Evolutionary conservation across 2,329 filamentous ascomycete genomes (phyloP).

Genomic region (Neopestalotiopsis sp.): DNA sequence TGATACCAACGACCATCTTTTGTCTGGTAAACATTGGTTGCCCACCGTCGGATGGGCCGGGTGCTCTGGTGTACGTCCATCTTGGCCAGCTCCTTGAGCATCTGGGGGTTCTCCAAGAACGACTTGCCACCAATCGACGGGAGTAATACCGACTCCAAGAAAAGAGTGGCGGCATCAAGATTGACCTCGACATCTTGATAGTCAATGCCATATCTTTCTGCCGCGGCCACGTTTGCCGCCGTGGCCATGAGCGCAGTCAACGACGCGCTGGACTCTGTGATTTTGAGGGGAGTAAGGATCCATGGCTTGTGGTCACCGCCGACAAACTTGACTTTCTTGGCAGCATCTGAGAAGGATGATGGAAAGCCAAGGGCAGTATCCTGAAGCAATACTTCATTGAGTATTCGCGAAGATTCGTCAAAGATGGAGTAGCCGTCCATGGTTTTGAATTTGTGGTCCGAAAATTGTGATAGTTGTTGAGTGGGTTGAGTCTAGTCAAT

Average conservation of each 20-base stretch:
- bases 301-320: conserved; percentile 28
- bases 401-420: not conserved
- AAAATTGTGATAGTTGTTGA: not conserved
- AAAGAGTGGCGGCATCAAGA: conserved; percentile 29
- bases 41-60: conserved; percentile 34
- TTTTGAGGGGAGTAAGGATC: conserved; percentile 34
- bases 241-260: conserved; percentile 35
- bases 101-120: conserved; percentile 24
- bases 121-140: not conserved
- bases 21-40: conserved; percentile 38
- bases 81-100: conserved; percentile 26
- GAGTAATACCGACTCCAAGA: not conserved
- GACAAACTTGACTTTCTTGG: conserved; percentile 31
- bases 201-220: conserved; percentile 24
- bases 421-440: not conserved
- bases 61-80: conserved; percentile 31
- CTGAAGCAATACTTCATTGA: not conserved
- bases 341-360: conserved; percentile 25
- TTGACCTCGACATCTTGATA: conserved; percentile 30
- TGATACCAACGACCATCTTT: conserved; percentile 41
- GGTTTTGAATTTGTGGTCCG: not conserved
- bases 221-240: conserved; percentile 31
- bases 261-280: conserved; percentile 34
- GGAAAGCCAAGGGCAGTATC: conserved; percentile 26
- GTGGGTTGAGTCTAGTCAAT: not conserved